Evolutionary conservation across 495 filamentous ascomycete genomes (phyloP).

Genomic region (Neurospora discreta): DNA sequence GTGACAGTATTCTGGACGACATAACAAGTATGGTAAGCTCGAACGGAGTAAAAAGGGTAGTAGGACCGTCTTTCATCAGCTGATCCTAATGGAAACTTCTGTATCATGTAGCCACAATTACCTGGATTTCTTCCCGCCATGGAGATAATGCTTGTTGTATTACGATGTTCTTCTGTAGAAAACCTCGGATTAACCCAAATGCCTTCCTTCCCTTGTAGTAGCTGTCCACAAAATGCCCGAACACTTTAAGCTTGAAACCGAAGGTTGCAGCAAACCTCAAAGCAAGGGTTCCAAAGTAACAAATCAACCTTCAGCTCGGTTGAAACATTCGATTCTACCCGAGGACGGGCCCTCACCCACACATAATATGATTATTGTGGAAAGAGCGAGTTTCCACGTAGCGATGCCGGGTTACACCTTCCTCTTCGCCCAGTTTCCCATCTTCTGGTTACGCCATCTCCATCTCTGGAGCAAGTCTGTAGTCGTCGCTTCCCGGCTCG

Average conservation of each 20-base stretch:
- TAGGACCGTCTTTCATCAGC: neutral
- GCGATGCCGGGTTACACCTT: neutral
- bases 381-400: neutral
- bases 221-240: too few species aligned
- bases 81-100: neutral
- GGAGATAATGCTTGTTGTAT: too few species aligned
- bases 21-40: neutral
- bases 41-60: neutral
- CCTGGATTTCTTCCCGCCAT: too few species aligned
- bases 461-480: neutral
- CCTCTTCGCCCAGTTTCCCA: neutral
- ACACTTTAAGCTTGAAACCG: too few species aligned
- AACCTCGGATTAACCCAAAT: too few species aligned
- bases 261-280: too few species aligned
- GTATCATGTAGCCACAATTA: neutral
- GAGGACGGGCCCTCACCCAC: neutral
- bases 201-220: too few species aligned
- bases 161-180: too few species aligned
- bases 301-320: neutral
- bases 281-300: too few species aligned
- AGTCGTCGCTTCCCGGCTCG: neutral
- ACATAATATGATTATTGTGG: neutral
- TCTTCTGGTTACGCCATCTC: neutral
- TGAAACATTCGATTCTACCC: neutral
- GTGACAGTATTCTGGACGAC: neutral